A percentile compares a stretch with the other conserved stretches of the same genome.
Conservation (phyloP, 208 protist genomes). For the Phytomonas serpens region DNA sequence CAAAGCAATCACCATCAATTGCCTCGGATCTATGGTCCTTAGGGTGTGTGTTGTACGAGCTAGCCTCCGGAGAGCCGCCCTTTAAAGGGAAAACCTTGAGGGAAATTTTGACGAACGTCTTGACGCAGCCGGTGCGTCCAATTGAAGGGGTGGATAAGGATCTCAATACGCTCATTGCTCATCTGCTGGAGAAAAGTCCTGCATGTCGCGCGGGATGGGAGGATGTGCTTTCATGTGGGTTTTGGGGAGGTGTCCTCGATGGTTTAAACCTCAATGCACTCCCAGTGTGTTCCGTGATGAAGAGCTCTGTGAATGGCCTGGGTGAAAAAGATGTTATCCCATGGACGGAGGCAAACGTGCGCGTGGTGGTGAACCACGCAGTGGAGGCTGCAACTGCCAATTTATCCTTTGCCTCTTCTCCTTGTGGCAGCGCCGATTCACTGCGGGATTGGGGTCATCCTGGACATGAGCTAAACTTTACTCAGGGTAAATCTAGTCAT, state of each 20-base stretch:
- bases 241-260: slow-evolving; percentile 64
- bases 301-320: background rate
- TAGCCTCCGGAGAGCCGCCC: slow-evolving; percentile 85
- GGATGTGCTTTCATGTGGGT: slow-evolving; percentile 57
- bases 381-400: slow-evolving; percentile 20
- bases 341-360: slow-evolving; percentile 25
- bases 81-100: slow-evolving; percentile 90
- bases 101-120: slow-evolving; percentile 91
- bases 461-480: background rate
- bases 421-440: background rate
- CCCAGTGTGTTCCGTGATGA: background rate
- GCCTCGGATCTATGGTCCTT: slow-evolving; percentile 92
- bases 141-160: slow-evolving; percentile 31
- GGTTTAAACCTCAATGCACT: background rate
- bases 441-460: background rate
- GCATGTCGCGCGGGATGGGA: slow-evolving; percentile 66
- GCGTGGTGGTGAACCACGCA: slow-evolving; percentile 20
- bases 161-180: slow-evolving; percentile 61
- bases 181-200: slow-evolving; percentile 78
- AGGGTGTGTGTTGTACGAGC: slow-evolving; percentile 91
- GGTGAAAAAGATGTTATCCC: background rate
- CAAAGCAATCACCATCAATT: slow-evolving; percentile 51
- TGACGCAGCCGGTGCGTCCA: slow-evolving; percentile 25
- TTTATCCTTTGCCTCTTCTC: background rate
- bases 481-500: background rate